Conservation (phyloP, 2,329 filamentous ascomycete species). For the Neocatenulostroma microsporum region DNA sequence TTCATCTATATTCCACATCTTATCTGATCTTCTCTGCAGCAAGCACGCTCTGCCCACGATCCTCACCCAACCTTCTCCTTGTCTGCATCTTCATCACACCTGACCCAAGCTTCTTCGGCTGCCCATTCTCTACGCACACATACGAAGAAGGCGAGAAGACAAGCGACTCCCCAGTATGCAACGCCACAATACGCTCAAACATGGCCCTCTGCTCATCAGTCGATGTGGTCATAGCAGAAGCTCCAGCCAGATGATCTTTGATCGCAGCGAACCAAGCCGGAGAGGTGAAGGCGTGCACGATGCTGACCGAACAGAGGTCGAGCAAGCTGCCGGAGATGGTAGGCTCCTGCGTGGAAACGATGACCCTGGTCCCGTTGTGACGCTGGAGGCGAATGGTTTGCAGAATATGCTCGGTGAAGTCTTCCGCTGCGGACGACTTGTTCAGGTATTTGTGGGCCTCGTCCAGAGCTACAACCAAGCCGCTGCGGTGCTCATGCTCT, state of each 20-base stretch:
- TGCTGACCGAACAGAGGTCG: constrained; percentile 62
- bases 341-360: constrained; percentile 72
- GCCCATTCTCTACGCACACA: constrained; percentile 14
- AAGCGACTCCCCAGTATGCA: constrained; percentile 27
- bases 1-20: too few relatives aligned
- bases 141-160: constrained; percentile 26
- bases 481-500: constrained; percentile 12
- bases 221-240: constrained; percentile 17
- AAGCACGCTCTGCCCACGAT: constrained; percentile 23
- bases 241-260: constrained; percentile 41
- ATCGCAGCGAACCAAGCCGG: constrained; percentile 54
- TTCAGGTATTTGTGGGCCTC: constrained; percentile 74
- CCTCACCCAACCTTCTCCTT: constrained; percentile 19
- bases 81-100: constrained; percentile 21
- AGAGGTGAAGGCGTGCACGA: constrained; percentile 64
- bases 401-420: constrained; percentile 56
- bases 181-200: constrained; percentile 24
- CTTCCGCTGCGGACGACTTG: constrained; percentile 45
- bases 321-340: constrained; percentile 61
- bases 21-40: constrained; percentile 23
- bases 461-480: constrained; percentile 61
- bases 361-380: constrained; percentile 57
- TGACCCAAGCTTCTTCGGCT: constrained; percentile 17
- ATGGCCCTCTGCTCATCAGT: constrained; percentile 12
- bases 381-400: constrained; percentile 61